Evolutionary conservation across 2,329 filamentous ascomycete species (phyloP).

Genomic region (Bipolaris oryzae): DNA sequence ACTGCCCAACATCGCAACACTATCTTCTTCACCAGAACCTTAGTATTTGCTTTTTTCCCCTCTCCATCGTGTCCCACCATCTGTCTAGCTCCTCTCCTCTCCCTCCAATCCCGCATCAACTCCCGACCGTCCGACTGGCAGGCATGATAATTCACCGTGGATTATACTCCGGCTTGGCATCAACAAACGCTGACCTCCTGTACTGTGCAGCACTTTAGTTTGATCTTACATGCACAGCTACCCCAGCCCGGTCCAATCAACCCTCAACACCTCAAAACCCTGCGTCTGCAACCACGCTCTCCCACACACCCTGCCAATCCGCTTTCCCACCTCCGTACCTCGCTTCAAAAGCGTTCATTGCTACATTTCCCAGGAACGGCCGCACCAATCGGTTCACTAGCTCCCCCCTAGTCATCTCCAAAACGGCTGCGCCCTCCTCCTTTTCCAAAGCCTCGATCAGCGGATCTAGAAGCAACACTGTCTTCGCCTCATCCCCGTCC

Average conservation of each 20-base stretch:
- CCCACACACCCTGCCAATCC: constrained; percentile 42
- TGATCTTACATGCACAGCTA: background rate
- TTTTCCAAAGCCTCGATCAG: constrained; percentile 42
- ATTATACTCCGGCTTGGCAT: background rate
- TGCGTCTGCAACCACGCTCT: constrained; percentile 41
- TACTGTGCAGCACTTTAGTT: background rate
- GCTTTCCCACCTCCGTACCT: constrained; percentile 78
- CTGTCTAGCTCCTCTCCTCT: background rate
- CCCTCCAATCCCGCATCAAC: background rate
- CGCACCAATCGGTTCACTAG: constrained; percentile 78
- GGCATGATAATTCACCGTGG: background rate
- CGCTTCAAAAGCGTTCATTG: constrained; percentile 91
- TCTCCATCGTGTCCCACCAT: background rate
- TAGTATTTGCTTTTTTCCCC: background rate
- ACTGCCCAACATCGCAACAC: background rate
- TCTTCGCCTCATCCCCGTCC: constrained; percentile 27
- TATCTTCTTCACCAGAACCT: background rate
- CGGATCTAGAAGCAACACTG: constrained; percentile 53
- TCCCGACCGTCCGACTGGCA: background rate
- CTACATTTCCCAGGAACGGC: constrained; percentile 89
- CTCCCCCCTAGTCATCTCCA: constrained; percentile 61
- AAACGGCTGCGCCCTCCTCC: constrained; percentile 52
- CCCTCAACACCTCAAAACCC: constrained; percentile 6
- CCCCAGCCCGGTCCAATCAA: background rate
- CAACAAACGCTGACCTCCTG: background rate